These are phyloP conservation scores for Monoraphidium neglectum DNA, from an alignment of 139 green algal genomes.

Conservation along the genomic window DNA sequence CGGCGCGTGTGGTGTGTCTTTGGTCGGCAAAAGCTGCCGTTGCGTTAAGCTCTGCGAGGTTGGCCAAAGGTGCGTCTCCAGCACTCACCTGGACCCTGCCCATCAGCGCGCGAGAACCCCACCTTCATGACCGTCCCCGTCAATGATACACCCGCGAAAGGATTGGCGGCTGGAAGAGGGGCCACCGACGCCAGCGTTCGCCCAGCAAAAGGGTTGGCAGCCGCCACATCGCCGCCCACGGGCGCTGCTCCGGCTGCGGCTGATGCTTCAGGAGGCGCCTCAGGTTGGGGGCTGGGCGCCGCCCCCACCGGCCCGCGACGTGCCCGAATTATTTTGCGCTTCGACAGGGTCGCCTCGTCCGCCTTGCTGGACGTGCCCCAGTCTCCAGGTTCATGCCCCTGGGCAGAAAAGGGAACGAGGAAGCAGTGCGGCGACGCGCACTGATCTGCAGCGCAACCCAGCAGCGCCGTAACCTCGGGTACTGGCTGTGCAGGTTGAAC, in stretches of 20 bases:
- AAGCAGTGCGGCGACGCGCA: not conserved
- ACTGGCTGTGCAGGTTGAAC: too few species aligned
- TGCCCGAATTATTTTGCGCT: conserved; percentile 56
- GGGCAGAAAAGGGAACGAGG: not conserved
- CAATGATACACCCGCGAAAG: conserved; percentile 37
- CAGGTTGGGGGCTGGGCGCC: not conserved
- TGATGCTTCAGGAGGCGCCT: not conserved
- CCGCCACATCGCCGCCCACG: not conserved
- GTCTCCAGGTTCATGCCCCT: conserved; percentile 36
- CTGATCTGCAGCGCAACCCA: not conserved
- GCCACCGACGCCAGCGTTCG: too few species aligned
- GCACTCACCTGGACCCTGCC: too few species aligned
- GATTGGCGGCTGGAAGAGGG: not conserved
- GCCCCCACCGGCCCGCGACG: conserved; percentile 16
- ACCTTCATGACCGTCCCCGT: too few species aligned
- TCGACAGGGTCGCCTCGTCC: conserved; percentile 54
- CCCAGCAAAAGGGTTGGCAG: conserved; percentile 62
- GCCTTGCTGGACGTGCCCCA: conserved; percentile 48
- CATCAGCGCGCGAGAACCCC: too few species aligned
- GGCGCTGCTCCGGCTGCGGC: conserved; percentile 4
- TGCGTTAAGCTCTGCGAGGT: too few species aligned
- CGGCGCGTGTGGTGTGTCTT: too few species aligned
- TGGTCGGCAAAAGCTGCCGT: too few species aligned
- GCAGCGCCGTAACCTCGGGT: too few species aligned
- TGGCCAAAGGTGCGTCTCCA: too few species aligned